Conservation (phyloP, 2,329 filamentous ascomycete genomes). For the Emmonsia crescens region DNA sequence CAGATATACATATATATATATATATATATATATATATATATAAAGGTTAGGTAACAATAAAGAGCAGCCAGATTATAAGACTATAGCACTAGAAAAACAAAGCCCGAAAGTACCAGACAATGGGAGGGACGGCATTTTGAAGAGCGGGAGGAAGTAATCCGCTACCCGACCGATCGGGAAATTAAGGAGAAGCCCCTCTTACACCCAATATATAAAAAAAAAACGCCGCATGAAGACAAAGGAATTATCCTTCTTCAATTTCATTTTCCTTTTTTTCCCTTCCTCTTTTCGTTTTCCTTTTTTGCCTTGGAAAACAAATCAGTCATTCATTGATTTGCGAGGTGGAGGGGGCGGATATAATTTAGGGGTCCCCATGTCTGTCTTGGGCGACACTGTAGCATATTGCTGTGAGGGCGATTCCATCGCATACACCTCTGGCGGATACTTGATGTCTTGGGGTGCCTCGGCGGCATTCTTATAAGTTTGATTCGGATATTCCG, state of each 20-base stretch:
- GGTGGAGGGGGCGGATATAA: neutral
- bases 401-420: slow-evolving; percentile 2
- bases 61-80: neutral
- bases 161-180: neutral
- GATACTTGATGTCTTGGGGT: slow-evolving; percentile 12
- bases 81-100: neutral
- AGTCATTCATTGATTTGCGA: slow-evolving; percentile 1
- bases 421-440: slow-evolving; percentile 11
- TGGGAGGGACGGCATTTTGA: neutral
- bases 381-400: neutral
- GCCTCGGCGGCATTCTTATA: neutral
- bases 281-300: neutral
- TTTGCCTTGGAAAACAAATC: neutral
- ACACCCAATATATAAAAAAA: neutral
- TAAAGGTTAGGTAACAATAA: neutral
- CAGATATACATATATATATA: no score
- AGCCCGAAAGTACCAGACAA: neutral
- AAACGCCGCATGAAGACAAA: neutral
- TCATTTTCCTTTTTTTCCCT: neutral
- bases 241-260: neutral
- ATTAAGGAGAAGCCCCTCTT: neutral
- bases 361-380: neutral
- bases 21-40: no score
- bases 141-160: neutral
- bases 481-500: neutral